Evolutionary conservation across 768 basidiomycete genomes (phyloP).

Genomic region (Lepiota brunneoincarnata): DNA sequence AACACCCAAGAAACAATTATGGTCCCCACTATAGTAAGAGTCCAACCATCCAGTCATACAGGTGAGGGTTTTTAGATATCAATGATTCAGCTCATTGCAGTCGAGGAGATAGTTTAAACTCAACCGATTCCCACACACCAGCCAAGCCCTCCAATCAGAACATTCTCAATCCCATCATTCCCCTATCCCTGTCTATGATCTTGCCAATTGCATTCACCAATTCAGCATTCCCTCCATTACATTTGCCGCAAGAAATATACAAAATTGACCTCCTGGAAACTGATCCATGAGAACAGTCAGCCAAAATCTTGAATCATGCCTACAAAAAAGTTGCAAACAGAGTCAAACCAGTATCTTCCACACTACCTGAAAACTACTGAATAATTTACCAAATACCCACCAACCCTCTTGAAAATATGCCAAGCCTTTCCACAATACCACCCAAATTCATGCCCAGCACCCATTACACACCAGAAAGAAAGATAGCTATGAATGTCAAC

Average conservation of each 20-base stretch:
- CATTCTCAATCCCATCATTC: background rate
- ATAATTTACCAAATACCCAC: constrained; percentile 10
- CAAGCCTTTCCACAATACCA: constrained; percentile 3
- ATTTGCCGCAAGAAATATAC: background rate
- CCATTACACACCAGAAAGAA: constrained; percentile 21
- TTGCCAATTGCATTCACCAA: background rate
- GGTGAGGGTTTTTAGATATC: background rate
- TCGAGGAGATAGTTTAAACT: background rate
- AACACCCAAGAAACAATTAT: background rate
- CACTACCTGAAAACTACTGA: background rate
- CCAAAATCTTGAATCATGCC: constrained; percentile 4
- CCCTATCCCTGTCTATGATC: too few relatives aligned
- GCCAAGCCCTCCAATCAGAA: background rate
- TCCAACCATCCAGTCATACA: background rate
- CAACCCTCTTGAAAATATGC: constrained; percentile 12
- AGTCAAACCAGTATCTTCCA: background rate
- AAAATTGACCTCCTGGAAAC: background rate
- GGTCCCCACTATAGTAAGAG: background rate
- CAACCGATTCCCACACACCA: background rate
- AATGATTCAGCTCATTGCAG: background rate
- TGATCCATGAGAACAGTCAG: background rate
- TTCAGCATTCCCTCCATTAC: background rate
- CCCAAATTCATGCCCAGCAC: constrained; percentile 12
- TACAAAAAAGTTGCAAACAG: too few relatives aligned
- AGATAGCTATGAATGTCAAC: constrained; percentile 9